Percentiles rank a stretch among this genome's conserved stretches.
These are phyloP conservation scores for Trifolium repens DNA, from an alignment of 306 rosid genomes.

Conservation along the genomic window DNA sequence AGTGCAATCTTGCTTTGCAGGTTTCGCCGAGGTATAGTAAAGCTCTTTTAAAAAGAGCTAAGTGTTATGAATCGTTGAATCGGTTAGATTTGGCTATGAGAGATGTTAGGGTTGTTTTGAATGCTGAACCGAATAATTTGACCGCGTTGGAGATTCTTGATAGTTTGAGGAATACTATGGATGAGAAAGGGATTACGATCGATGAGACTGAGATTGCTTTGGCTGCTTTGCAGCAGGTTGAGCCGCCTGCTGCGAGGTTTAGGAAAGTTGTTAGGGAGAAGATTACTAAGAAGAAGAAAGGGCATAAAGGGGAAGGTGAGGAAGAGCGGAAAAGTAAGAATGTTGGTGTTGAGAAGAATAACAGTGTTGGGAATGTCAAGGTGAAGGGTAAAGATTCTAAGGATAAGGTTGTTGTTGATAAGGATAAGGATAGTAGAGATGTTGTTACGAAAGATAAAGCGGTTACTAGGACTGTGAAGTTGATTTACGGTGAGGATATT, in stretches of 20 bases:
- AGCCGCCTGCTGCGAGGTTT: conserved; percentile 40
- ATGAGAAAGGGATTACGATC: conserved; percentile 60
- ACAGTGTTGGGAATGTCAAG: conserved; percentile 38
- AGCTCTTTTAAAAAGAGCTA: conserved; percentile 69
- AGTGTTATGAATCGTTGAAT: conserved; percentile 75
- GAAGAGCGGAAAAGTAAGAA: conserved; percentile 48
- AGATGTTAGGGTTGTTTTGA: conserved; percentile 69
- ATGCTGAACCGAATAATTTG: conserved; percentile 66
- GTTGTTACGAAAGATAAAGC: conserved; percentile 48
- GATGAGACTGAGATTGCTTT: conserved; percentile 73
- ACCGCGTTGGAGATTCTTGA: conserved; percentile 73
- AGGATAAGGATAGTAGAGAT: conserved; percentile 20
- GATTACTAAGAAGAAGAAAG: conserved; percentile 62
- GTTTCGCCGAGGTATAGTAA: conserved; percentile 70
- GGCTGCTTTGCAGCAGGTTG: conserved; percentile 48
- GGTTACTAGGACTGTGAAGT: conserved; percentile 74
- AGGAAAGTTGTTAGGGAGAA: conserved; percentile 72
- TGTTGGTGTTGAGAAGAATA: conserved; percentile 54
- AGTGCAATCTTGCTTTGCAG: conserved; percentile 76
- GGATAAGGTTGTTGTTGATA: conserved; percentile 28
- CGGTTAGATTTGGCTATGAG: conserved; percentile 82
- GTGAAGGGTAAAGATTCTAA: conserved; percentile 32
- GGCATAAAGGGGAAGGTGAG: conserved; percentile 46
- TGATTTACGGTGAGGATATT: conserved; percentile 90
- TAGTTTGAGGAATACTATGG: conserved; percentile 58